Evolutionary conservation across 306 rosid species (phyloP).

Genomic region (Oemleria cerasiformis): DNA sequence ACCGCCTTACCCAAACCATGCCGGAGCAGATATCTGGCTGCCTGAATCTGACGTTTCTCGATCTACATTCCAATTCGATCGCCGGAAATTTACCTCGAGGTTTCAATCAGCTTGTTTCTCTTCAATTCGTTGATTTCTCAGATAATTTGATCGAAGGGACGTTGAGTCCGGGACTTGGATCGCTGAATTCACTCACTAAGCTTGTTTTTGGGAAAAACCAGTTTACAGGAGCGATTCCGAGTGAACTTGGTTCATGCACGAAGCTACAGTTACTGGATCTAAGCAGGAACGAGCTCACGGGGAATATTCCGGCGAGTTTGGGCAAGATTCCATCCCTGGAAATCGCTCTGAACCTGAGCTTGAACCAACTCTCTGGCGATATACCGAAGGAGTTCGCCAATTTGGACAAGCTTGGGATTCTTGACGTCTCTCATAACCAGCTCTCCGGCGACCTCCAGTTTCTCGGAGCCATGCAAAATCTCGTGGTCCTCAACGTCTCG

Average conservation of each 20-base stretch:
- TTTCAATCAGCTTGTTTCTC: conserved; percentile 44
- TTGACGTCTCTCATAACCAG: conserved; percentile 75
- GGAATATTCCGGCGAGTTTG: conserved; percentile 58
- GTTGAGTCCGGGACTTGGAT: conserved; percentile 50
- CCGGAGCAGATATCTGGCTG: conserved; percentile 68
- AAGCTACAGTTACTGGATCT: conserved; percentile 71
- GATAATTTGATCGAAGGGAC: conserved; percentile 67
- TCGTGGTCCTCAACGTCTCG: conserved; percentile 80
- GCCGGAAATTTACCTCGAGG: conserved; percentile 56
- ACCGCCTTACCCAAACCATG: conserved; percentile 43
- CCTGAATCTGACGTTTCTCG: conserved; percentile 75
- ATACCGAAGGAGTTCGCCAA: conserved; percentile 60
- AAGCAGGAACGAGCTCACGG: conserved; percentile 52
- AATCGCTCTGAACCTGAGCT: conserved; percentile 80
- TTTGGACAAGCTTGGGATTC: conserved; percentile 64
- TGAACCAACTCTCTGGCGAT: conserved; percentile 57
- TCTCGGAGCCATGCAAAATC: conserved; percentile 68
- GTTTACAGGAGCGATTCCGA: conserved; percentile 63
- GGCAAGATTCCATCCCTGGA: conserved; percentile 74
- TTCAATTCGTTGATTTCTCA: conserved; percentile 73
- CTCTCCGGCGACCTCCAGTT: conserved; percentile 64
- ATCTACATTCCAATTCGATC: conserved; percentile 68
- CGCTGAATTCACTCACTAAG: conserved; percentile 61
- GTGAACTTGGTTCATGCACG: conserved; percentile 50
- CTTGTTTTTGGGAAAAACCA: conserved; percentile 57